Conservation (phyloP, 75 land plant genomes). For the Sequoiadendron giganteum region DNA sequence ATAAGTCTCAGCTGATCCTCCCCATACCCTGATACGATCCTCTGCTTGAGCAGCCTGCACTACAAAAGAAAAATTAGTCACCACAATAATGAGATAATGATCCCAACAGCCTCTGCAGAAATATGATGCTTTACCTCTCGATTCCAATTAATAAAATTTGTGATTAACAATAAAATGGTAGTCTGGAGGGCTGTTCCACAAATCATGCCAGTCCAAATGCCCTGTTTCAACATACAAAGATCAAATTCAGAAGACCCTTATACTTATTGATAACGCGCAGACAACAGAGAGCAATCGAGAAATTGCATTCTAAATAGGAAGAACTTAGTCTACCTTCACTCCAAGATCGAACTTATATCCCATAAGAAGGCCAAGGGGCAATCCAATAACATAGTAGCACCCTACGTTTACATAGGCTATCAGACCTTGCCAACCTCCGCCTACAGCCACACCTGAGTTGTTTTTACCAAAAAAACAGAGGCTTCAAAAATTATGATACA, state of each 20-base stretch:
- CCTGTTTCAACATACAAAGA: constrained; percentile 22
- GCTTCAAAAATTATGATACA: neutral
- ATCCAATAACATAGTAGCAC: constrained; percentile 37
- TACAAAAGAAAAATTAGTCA: neutral
- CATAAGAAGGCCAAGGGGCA: constrained; percentile 30
- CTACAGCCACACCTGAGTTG: constrained; percentile 34
- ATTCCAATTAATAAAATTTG: constrained; percentile 47
- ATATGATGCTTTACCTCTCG: constrained; percentile 34
- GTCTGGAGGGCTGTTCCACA: constrained; percentile 56
- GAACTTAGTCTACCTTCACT: constrained; percentile 16
- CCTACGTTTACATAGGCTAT: constrained; percentile 42
- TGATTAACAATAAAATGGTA: constrained; percentile 29
- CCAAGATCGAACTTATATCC: constrained; percentile 27
- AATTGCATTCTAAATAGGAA: neutral
- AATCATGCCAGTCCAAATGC: constrained; percentile 72
- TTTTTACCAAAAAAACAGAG: neutral
- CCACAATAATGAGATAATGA: neutral
- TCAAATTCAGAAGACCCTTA: neutral
- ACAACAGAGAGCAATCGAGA: neutral
- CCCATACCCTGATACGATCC: too few species aligned
- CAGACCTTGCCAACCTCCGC: constrained; percentile 40
- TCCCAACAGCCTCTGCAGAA: neutral
- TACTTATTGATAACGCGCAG: neutral
- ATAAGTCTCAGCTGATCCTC: too few species aligned
- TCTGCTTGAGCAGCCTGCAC: neutral